Conservation (phyloP, 2,329 filamentous ascomycete genomes). For the Claviceps arundinis region DNA sequence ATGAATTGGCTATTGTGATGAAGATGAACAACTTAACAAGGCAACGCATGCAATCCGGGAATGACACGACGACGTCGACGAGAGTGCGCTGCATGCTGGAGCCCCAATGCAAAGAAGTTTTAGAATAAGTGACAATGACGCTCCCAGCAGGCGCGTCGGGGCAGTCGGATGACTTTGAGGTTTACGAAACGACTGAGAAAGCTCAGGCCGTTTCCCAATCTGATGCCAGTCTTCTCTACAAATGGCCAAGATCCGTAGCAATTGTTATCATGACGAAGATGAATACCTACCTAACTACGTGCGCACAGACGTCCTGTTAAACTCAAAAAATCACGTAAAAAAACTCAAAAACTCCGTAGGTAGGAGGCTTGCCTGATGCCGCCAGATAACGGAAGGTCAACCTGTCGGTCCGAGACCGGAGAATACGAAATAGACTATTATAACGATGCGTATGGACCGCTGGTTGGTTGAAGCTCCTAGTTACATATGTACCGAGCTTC, state of each 20-base stretch:
- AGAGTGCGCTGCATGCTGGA: background rate
- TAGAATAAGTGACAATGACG: background rate
- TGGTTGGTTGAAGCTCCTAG: background rate
- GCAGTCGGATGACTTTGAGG: background rate
- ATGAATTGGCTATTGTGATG: background rate
- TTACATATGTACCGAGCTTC: background rate
- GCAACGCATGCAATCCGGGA: background rate
- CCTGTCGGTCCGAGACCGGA: background rate
- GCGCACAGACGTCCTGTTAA: background rate
- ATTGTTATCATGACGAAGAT: background rate
- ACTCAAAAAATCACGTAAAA: background rate
- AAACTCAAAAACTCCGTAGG: background rate
- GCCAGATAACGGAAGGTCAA: background rate
- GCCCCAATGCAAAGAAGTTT: background rate
- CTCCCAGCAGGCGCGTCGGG: background rate
- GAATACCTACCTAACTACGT: background rate
- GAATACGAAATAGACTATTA: background rate
- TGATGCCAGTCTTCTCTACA: background rate
- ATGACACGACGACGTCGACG: background rate
- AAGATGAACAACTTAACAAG: background rate
- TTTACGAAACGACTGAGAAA: background rate
- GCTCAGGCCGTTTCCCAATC: background rate
- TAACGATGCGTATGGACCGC: background rate
- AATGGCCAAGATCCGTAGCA: background rate
- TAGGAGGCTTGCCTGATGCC: background rate